phyloP scores from a whole-genome alignment of 78 protist genomes.

The Dictyostelium capitatum region DNA sequence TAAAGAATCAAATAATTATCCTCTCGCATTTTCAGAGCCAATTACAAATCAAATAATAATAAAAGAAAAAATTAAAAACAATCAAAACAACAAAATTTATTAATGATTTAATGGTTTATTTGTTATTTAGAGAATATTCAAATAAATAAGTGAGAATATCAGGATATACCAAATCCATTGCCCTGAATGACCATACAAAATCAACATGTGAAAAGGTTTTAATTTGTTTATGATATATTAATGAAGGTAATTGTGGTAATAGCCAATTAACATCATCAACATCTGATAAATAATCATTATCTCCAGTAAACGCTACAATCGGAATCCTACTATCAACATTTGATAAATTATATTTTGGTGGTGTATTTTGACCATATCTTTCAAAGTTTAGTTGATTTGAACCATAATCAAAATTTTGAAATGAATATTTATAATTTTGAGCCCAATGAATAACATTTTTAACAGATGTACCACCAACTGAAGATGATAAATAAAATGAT shows the following conservation, averaged over 20 bases:
- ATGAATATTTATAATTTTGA: conserved; percentile 8
- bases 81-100: no score
- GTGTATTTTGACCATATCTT: neutral
- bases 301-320: neutral
- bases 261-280: conserved; percentile 8
- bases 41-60: no score
- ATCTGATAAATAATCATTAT: conserved; percentile 37
- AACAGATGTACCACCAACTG: conserved; percentile 48
- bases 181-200: conserved; percentile 55
- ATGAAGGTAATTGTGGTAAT: neutral
- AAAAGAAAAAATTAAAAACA: no score
- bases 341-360: neutral
- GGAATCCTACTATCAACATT: neutral
- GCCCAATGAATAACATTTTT: conserved; percentile 54
- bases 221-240: neutral
- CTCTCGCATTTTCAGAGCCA: no score
- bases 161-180: no score
- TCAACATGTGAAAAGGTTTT: conserved; percentile 38
- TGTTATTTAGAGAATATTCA: no score
- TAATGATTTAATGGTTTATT: no score
- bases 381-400: neutral
- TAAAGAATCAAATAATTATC: no score
- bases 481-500: neutral
- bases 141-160: no score
- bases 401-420: conserved; percentile 20